phyloP scores from a whole-genome alignment of 1,284 basidiomycete genomes.

The Puccinia horiana region DNA sequence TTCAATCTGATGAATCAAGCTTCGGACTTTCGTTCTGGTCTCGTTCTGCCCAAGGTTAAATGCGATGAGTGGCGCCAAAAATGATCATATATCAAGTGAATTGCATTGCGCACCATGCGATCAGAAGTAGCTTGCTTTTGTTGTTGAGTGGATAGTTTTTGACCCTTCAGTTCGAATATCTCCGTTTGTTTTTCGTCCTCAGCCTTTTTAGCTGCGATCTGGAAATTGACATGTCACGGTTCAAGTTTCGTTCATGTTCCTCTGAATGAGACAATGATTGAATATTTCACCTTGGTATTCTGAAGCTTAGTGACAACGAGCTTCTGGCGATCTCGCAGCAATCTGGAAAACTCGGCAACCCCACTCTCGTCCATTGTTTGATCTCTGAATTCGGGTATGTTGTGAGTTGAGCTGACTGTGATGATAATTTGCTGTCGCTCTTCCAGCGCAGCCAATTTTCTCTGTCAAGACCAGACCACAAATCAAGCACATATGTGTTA shows the following conservation, averaged over 20 bases:
- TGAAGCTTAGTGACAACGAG: slow-evolving; percentile 66
- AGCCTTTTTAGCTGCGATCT: slow-evolving; percentile 46
- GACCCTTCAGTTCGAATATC: slow-evolving; percentile 51
- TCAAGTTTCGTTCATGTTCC: neutral
- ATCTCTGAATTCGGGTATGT: slow-evolving; percentile 73
- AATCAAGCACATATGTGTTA: neutral
- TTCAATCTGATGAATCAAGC: slow-evolving; percentile 60
- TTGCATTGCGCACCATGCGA: slow-evolving; percentile 34
- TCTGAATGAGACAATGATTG: neutral
- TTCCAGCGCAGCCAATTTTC: slow-evolving; percentile 71
- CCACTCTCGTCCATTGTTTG: slow-evolving; percentile 69
- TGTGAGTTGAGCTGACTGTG: slow-evolving; percentile 69
- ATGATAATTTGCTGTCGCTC: slow-evolving; percentile 75
- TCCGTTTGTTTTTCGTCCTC: slow-evolving; percentile 53
- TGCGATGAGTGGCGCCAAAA: neutral
- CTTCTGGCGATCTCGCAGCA: slow-evolving; percentile 66
- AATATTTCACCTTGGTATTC: slow-evolving; percentile 65
- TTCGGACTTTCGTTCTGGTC: slow-evolving; percentile 52
- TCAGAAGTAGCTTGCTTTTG: slow-evolving; percentile 43
- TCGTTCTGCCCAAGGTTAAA: slow-evolving; percentile 35
- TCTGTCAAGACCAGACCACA: slow-evolving; percentile 61
- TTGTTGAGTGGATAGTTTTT: slow-evolving; percentile 10
- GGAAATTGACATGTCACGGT: neutral
- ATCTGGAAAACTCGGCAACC: slow-evolving; percentile 70
- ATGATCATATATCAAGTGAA: neutral